Conservation (phyloP, 352 stramenopile species). For the Phytopythium litorale region DNA sequence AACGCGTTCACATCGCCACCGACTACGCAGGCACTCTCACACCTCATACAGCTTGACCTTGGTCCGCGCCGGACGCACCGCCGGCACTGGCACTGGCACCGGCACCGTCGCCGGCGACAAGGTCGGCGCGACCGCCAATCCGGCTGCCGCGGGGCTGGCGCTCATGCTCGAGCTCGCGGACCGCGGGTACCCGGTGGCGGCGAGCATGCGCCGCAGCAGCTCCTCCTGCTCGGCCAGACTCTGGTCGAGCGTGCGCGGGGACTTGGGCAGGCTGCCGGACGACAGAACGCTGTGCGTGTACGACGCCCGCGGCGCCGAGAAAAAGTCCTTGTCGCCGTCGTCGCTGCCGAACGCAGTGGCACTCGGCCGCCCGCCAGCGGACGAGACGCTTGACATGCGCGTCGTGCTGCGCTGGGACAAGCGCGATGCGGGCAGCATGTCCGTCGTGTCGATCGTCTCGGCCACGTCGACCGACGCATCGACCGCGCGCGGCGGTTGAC, state of each 20-base stretch:
- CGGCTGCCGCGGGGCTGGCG: background rate
- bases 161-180: background rate
- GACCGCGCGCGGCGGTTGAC: conserved; percentile 4
- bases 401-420: conserved; percentile 6
- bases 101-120: too few species aligned
- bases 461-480: conserved; percentile 21
- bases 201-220: conserved; percentile 38
- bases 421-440: conserved; percentile 33
- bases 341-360: conserved; percentile 5
- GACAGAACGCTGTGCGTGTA: conserved; percentile 11
- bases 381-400: conserved; percentile 6
- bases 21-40: background rate
- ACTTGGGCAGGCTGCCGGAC: conserved; percentile 12
- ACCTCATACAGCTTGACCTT: conserved; percentile 10
- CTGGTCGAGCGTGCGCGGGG: conserved; percentile 30
- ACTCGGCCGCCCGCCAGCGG: background rate
- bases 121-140: background rate
- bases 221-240: conserved; percentile 39
- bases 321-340: conserved; percentile 24
- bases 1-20: background rate
- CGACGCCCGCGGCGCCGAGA: conserved; percentile 15
- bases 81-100: background rate
- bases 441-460: conserved; percentile 42
- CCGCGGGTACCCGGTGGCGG: conserved; percentile 12
- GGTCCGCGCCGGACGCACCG: background rate